Evolutionary conservation across 352 stramenopile genomes (phyloP).

Genomic region (Aphanomyces astaci): DNA sequence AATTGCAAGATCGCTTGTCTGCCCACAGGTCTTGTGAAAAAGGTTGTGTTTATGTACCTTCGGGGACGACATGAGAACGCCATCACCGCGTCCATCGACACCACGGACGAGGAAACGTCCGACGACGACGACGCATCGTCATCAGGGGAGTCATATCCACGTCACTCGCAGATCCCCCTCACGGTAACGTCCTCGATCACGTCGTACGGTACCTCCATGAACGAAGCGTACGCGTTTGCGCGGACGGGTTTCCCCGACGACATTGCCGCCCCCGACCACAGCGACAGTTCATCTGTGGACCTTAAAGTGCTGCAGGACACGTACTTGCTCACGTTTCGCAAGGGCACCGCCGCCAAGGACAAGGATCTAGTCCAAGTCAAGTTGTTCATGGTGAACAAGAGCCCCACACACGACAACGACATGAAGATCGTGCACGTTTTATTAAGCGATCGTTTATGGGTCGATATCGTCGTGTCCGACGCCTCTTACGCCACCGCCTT

Average conservation of each 20-base stretch:
- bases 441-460: slow-evolving; percentile 4
- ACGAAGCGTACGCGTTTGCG: not conserved
- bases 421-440: slow-evolving; percentile 14
- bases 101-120: not conserved
- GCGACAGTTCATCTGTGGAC: not conserved
- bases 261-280: not conserved
- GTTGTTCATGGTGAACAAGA: slow-evolving; percentile 20
- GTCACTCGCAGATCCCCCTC: not conserved
- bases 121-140: not conserved
- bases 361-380: slow-evolving; percentile 11
- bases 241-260: not conserved
- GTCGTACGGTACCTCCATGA: not conserved
- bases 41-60: slow-evolving; percentile 22
- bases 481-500: not conserved
- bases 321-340: slow-evolving; percentile 2
- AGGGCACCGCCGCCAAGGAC: not conserved
- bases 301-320: slow-evolving; percentile 17
- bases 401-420: not conserved
- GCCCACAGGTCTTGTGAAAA: slow-evolving; percentile 16
- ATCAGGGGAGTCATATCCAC: not conserved
- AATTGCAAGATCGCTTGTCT: slow-evolving; percentile 20
- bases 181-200: slow-evolving; percentile 1
- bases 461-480: slow-evolving; percentile 9
- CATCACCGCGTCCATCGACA: not conserved
- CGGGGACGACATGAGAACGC: not conserved